A percentile compares a stretch with the other conserved stretches of the same genome.
Evolutionary conservation across 2,329 filamentous ascomycete species (phyloP).

Genomic region (Pestalotiopsis sp.): DNA sequence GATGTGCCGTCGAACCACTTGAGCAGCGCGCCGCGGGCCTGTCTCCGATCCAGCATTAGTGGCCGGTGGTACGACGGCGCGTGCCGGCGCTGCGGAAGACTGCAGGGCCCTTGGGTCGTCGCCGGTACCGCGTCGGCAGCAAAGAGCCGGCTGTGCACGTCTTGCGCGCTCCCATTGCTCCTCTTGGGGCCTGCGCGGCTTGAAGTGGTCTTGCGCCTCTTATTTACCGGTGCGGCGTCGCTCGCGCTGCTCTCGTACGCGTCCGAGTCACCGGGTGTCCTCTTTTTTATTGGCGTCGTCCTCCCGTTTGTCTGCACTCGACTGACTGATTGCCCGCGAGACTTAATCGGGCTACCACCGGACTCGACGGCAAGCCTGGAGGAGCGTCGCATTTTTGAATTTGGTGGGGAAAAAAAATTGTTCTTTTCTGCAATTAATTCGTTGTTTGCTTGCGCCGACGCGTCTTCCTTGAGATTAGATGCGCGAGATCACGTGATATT

Average conservation of each 20-base stretch:
- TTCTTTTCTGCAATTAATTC: not conserved
- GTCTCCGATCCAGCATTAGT: constrained; percentile 44
- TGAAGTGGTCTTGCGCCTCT: not conserved
- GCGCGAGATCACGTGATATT: constrained; percentile 2
- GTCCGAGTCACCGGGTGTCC: not conserved
- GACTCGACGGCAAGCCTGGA: not conserved
- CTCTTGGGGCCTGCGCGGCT: not conserved
- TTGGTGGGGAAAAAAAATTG: not conserved
- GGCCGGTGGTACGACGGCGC: constrained; percentile 51
- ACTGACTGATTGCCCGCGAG: not conserved
- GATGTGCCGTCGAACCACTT: constrained; percentile 55
- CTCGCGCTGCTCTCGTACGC: not conserved
- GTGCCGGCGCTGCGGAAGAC: constrained; percentile 37
- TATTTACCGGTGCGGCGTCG: not conserved
- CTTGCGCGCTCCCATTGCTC: constrained; percentile 2
- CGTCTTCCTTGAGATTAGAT: not conserved
- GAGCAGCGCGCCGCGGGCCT: constrained; percentile 43
- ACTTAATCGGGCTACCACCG: not conserved
- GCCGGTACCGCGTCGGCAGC: not conserved
- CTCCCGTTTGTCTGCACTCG: too few relatives aligned
- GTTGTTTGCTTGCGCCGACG: not conserved
- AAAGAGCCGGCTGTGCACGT: constrained; percentile 27
- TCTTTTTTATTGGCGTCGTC: not conserved
- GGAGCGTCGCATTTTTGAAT: constrained; percentile 7
- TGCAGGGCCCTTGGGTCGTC: constrained; percentile 15